Evolutionary conservation across 768 basidiomycete species (phyloP).

Genomic region (Pulveroboletus sp.): DNA sequence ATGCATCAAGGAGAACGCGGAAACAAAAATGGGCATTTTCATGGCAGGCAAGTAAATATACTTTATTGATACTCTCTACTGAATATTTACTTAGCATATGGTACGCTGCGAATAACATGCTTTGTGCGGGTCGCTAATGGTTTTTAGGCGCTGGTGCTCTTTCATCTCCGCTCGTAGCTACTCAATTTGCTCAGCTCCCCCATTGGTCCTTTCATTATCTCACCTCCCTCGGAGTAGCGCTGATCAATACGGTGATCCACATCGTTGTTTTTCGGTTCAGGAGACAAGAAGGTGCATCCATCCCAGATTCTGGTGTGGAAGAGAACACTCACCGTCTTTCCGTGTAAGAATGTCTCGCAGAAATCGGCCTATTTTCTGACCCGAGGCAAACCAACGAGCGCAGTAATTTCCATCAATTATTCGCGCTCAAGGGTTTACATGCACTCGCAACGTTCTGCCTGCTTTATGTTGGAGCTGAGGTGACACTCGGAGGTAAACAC

Average conservation of each 20-base stretch:
- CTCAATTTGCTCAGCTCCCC: slow-evolving; percentile 43
- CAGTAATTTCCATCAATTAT: slow-evolving; percentile 47
- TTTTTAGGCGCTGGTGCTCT: slow-evolving; percentile 44
- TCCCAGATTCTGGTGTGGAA: background rate
- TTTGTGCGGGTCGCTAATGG: background rate
- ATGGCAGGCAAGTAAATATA: slow-evolving; percentile 35
- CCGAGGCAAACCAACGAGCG: slow-evolving; percentile 26
- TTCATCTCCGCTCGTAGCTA: slow-evolving; percentile 49
- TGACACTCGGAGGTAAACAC: slow-evolving; percentile 44
- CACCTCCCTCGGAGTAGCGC: slow-evolving; percentile 60
- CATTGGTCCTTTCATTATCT: slow-evolving; percentile 43
- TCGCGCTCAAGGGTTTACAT: slow-evolving; percentile 40
- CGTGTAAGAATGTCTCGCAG: slow-evolving; percentile 35
- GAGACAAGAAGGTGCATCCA: slow-evolving; percentile 57
- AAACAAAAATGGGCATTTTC: slow-evolving; percentile 69
- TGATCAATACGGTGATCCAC: slow-evolving; percentile 51
- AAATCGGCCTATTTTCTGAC: slow-evolving; percentile 32
- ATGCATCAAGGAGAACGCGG: slow-evolving; percentile 49
- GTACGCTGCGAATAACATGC: background rate
- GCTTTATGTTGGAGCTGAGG: slow-evolving; percentile 50
- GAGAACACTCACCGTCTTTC: background rate
- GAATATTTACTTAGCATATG: slow-evolving; percentile 11
- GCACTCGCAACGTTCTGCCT: slow-evolving; percentile 44
- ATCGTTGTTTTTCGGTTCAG: slow-evolving; percentile 59
- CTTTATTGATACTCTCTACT: background rate